A percentile compares a stretch with the other conserved stretches of the same genome.
Evolutionary conservation across 441 rosid species (phyloP).

Genomic region (Populus hybrid): DNA sequence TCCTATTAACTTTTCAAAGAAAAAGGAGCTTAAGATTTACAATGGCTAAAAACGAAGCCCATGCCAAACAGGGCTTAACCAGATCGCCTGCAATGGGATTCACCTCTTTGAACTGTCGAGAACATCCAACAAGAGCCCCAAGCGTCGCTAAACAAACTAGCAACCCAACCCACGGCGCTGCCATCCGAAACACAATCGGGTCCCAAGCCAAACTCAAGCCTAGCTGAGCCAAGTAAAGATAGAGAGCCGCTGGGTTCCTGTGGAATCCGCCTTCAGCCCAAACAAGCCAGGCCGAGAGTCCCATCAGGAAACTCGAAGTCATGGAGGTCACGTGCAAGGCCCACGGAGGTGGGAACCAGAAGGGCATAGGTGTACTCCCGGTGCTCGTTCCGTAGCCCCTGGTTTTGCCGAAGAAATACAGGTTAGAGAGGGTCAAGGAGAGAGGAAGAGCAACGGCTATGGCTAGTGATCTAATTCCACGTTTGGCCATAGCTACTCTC

Average conservation of each 20-base stretch:
- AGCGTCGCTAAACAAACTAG: constrained; percentile 35
- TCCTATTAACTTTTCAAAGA: constrained; percentile 22
- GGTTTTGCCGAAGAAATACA: constrained; percentile 47
- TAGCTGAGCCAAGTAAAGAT: constrained; percentile 52
- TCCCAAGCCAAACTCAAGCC: constrained; percentile 51
- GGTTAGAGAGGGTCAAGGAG: constrained; percentile 41
- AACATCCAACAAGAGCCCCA: constrained; percentile 54
- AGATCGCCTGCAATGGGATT: constrained; percentile 68
- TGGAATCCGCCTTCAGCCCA: constrained; percentile 92
- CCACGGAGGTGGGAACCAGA: constrained; percentile 69
- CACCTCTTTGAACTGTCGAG: constrained; percentile 40
- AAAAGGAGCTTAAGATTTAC: constrained; percentile 56
- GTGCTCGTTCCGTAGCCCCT: constrained; percentile 10
- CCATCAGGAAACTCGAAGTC: constrained; percentile 54
- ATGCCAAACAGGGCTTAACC: constrained; percentile 67
- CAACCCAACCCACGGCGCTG: constrained; percentile 45
- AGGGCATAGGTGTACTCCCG: constrained; percentile 13
- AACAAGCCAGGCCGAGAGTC: constrained; percentile 82
- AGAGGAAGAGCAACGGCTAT: constrained; percentile 63
- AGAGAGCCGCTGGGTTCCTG: constrained; percentile 45
- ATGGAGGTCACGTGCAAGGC: constrained; percentile 45
- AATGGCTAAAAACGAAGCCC: constrained; percentile 57
- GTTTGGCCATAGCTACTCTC: constrained; percentile 61
- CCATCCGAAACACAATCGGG: constrained; percentile 42
- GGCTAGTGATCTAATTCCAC: constrained; percentile 59